Percentiles rank a stretch among this genome's conserved stretches.
phyloP scores from a whole-genome alignment of 2,329 filamentous ascomycete species.

The Emergomyces orientalis region DNA sequence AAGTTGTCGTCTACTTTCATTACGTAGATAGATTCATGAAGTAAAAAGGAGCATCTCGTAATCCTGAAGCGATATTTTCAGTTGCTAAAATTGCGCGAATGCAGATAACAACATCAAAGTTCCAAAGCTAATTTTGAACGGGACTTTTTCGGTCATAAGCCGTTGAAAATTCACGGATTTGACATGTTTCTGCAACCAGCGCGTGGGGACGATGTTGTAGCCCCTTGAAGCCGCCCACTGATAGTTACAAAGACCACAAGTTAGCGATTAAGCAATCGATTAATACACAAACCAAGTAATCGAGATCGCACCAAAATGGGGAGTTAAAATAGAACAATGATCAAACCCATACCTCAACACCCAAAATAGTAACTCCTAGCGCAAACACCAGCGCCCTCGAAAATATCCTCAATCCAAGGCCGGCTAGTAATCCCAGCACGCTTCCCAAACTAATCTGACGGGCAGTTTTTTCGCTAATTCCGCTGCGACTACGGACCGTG shows the following conservation, averaged over 20 bases:
- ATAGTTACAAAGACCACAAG: neutral
- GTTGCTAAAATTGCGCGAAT: conserved; percentile 34
- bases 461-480: conserved; percentile 29
- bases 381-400: conserved; percentile 37
- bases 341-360: conserved; percentile 31
- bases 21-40: neutral
- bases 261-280: neutral
- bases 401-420: conserved; percentile 37
- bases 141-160: conserved; percentile 31
- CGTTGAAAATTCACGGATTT: conserved; percentile 33
- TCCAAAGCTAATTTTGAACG: conserved; percentile 41
- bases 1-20: neutral
- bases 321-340: neutral
- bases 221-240: conserved; percentile 40
- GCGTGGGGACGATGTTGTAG: conserved; percentile 37
- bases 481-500: conserved; percentile 7
- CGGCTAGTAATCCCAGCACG: conserved; percentile 36
- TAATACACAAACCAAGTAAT: neutral
- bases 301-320: no score
- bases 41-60: neutral
- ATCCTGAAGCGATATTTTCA: neutral
- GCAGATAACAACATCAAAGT: conserved; percentile 38
- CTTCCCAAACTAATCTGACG: conserved; percentile 39
- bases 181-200: conserved; percentile 34
- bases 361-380: conserved; percentile 36